A percentile compares a stretch with the other conserved stretches of the same genome.
phyloP scores from a whole-genome alignment of 2,329 filamentous ascomycete species.

The Gremmenia infestans region DNA sequence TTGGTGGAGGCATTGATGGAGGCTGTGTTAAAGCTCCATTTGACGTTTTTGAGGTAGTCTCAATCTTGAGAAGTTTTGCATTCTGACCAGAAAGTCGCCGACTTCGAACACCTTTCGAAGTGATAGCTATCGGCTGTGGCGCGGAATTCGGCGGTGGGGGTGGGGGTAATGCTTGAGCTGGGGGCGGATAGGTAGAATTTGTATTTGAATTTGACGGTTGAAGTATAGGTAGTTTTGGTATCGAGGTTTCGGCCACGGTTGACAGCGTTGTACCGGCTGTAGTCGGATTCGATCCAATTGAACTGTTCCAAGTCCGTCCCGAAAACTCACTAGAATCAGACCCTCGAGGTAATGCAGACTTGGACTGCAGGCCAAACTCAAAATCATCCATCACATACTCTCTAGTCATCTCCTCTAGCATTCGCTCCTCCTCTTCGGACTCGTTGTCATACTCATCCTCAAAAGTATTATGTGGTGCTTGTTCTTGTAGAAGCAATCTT shows the following conservation, averaged over 20 bases:
- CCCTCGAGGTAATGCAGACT: constrained; percentile 66
- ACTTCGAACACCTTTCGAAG: constrained; percentile 57
- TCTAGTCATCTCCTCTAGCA: constrained; percentile 82
- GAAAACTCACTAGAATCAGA: constrained; percentile 78
- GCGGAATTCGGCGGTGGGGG: constrained; percentile 38
- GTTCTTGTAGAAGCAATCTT: constrained; percentile 26
- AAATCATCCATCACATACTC: constrained; percentile 82
- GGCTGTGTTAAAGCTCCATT: constrained; percentile 18
- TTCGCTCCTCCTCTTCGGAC: constrained; percentile 66
- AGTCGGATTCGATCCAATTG: constrained; percentile 66
- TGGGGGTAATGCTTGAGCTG: constrained; percentile 30
- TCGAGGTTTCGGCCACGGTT: constrained; percentile 58
- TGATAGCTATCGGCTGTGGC: constrained; percentile 38
- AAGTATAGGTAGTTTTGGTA: constrained; percentile 24
- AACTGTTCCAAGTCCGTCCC: constrained; percentile 76
- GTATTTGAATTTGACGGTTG: constrained; percentile 2
- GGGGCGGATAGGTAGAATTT: constrained; percentile 20
- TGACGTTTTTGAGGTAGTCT: constrained; percentile 49
- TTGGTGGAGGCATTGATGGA: constrained; percentile 26
- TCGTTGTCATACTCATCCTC: constrained; percentile 60
- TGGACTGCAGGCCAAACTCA: constrained; percentile 64
- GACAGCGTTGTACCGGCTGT: constrained; percentile 64
- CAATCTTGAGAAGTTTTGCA: constrained; percentile 80
- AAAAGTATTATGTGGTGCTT: constrained; percentile 31
- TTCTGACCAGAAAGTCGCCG: constrained; percentile 78